These are phyloP conservation scores for Saturnispora bothae DNA, from an alignment of 805 yeast genomes.

Conservation along the genomic window DNA sequence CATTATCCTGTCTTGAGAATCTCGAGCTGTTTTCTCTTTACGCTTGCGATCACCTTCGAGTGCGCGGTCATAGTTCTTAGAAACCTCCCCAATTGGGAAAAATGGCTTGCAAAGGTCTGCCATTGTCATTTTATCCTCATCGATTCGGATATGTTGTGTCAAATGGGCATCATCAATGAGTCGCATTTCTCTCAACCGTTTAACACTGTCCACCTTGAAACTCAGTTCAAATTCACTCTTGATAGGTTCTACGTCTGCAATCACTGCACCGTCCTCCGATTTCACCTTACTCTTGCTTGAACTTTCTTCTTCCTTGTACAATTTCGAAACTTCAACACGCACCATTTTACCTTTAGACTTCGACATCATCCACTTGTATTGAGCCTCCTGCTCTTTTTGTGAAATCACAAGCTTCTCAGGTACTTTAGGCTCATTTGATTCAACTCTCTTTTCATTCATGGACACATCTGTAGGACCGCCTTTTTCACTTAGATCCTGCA, in stretches of 20 bases:
- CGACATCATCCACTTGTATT: constrained; percentile 11
- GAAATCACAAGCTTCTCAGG: constrained; percentile 3
- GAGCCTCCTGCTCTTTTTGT: constrained; percentile 4
- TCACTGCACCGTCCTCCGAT: constrained; percentile 6
- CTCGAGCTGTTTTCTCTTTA: constrained; percentile 18
- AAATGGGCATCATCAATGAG: constrained; percentile 31
- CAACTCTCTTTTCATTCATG: neutral
- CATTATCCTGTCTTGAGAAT: constrained; percentile 29
- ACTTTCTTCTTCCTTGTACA: constrained; percentile 3
- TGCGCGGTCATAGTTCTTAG: constrained; percentile 48
- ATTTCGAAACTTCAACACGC: constrained; percentile 4
- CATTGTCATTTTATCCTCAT: constrained; percentile 48
- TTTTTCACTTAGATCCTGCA: no score
- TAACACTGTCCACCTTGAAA: constrained; percentile 14
- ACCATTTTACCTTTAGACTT: constrained; percentile 4
- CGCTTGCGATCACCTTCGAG: constrained; percentile 34
- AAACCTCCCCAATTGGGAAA: constrained; percentile 55
- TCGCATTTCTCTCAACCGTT: constrained; percentile 25
- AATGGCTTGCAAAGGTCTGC: constrained; percentile 61
- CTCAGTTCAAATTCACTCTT: constrained; percentile 8
- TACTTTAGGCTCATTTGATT: neutral
- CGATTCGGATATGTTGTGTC: constrained; percentile 34
- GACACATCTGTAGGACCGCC: no score
- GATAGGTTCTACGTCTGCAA: constrained; percentile 1
- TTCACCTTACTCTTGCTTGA: constrained; percentile 6